Evolutionary conservation across 1,284 basidiomycete genomes (phyloP).

Genomic region (Fomitopsis betulina): DNA sequence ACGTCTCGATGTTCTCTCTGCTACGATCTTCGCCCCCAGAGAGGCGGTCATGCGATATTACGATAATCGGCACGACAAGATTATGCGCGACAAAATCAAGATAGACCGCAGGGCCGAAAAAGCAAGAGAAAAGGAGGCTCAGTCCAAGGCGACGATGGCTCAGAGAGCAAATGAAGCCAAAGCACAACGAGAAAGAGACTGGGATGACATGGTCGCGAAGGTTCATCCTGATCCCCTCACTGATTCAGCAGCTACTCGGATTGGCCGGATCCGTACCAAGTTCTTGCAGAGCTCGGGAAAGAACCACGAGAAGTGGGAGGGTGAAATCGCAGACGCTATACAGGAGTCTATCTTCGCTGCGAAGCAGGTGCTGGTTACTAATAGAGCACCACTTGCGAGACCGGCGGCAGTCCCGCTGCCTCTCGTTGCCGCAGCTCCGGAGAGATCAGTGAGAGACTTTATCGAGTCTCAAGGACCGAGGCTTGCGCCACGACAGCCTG

Average conservation of each 20-base stretch:
- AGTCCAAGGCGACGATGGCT: slow-evolving; percentile 44
- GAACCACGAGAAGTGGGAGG: slow-evolving; percentile 56
- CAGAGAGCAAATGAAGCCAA: slow-evolving; percentile 51
- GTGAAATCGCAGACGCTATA: slow-evolving; percentile 50
- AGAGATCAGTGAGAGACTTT: slow-evolving; percentile 50
- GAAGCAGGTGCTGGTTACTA: slow-evolving; percentile 33
- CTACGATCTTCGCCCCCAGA: slow-evolving; percentile 53
- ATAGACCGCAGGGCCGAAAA: slow-evolving; percentile 26
- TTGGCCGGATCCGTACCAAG: slow-evolving; percentile 47
- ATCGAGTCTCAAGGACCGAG: slow-evolving; percentile 55
- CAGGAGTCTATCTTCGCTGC: slow-evolving; percentile 48
- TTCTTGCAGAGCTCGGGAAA: slow-evolving; percentile 53
- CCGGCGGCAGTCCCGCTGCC: slow-evolving; percentile 23
- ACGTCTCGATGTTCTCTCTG: slow-evolving; percentile 43
- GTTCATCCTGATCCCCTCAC: slow-evolving; percentile 50
- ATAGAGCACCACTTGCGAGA: slow-evolving; percentile 20
- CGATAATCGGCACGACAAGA: slow-evolving; percentile 32
- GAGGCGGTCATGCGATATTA: slow-evolving; percentile 46
- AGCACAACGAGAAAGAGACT: slow-evolving; percentile 52
- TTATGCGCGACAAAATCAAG: slow-evolving; percentile 40
- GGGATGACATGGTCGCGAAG: slow-evolving; percentile 51
- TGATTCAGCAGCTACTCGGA: slow-evolving; percentile 41
- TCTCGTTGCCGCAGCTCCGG: slow-evolving; percentile 37
- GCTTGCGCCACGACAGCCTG: slow-evolving; percentile 21
- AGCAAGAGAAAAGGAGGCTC: slow-evolving; percentile 33